Evolutionary conservation across 1,139 yeast genomes (phyloP).

Genomic region (Debaryomycetaceae sp.): DNA sequence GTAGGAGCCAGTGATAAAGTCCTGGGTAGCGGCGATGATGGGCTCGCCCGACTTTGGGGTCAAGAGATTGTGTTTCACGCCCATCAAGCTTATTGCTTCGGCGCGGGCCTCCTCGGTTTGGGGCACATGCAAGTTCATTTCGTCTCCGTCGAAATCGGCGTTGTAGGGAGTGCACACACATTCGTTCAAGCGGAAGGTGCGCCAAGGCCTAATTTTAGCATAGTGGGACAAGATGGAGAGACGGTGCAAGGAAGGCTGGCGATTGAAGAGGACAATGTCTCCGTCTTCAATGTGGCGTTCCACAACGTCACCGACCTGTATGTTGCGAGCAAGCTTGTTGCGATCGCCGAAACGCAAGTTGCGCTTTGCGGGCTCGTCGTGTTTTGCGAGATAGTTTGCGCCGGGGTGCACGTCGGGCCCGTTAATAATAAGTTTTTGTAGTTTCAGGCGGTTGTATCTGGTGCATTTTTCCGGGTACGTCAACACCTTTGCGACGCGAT

Average conservation of each 20-base stretch:
- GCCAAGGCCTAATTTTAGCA: slow-evolving; percentile 95
- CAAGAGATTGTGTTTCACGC: slow-evolving; percentile 85
- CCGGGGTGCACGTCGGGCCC: slow-evolving; percentile 95
- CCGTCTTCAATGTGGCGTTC: slow-evolving; percentile 98
- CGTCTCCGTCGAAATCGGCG: slow-evolving; percentile 99
- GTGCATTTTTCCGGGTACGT: slow-evolving; percentile 96
- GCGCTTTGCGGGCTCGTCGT: slow-evolving; percentile 76
- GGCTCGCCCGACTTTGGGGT: slow-evolving; percentile 99
- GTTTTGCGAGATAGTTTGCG: slow-evolving; percentile 82
- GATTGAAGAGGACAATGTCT: slow-evolving; percentile 87
- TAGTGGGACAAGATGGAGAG: slow-evolving; percentile 89
- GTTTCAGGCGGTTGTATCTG: slow-evolving; percentile 68
- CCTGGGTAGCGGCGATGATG: slow-evolving; percentile 98
- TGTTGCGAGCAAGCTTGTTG: slow-evolving; percentile 59
- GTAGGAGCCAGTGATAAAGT: slow-evolving; percentile 94
- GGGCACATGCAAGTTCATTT: slow-evolving; percentile 97
- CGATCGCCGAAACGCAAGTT: slow-evolving; percentile 86
- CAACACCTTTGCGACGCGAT: slow-evolving; percentile 86
- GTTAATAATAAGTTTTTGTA: slow-evolving; percentile 61
- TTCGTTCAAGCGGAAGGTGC: slow-evolving; percentile 93
- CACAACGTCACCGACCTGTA: slow-evolving; percentile 86
- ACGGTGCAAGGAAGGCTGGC: slow-evolving; percentile 97
- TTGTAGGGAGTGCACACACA: slow-evolving; percentile 99
- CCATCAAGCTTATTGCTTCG: slow-evolving; percentile 96
- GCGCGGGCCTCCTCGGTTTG: slow-evolving; percentile 99